Evolutionary conservation across 192 early-diverging fungal species (phyloP).

Genomic region (Gonapodya prolifera): DNA sequence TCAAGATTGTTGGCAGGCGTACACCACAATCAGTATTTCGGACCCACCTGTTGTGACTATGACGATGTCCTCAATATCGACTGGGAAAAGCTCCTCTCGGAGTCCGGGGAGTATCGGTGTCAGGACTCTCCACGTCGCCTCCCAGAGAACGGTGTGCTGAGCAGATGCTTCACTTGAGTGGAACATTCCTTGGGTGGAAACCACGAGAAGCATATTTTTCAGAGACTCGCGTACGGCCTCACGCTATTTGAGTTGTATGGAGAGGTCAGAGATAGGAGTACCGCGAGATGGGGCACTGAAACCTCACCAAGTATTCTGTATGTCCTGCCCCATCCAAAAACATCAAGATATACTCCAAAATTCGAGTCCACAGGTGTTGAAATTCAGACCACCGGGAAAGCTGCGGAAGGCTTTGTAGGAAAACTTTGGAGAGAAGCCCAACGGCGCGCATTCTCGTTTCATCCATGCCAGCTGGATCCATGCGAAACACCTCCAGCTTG

Average conservation of each 20-base stretch:
- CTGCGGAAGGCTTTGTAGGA: slow-evolving; percentile 52
- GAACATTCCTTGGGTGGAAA: slow-evolving; percentile 60
- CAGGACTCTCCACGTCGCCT: slow-evolving; percentile 54
- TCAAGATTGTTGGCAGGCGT: no score
- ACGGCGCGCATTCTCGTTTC: slow-evolving; percentile 63
- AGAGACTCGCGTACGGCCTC: slow-evolving; percentile 63
- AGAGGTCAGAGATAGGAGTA: not conserved
- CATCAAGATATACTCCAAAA: slow-evolving; percentile 50
- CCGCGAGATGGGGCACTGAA: not conserved
- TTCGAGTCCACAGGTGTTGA: slow-evolving; percentile 43
- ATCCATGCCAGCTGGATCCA: slow-evolving; percentile 54
- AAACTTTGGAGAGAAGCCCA: slow-evolving; percentile 59
- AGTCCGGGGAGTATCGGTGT: slow-evolving; percentile 52
- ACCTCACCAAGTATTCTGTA: slow-evolving; percentile 41
- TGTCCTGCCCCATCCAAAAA: slow-evolving; percentile 48
- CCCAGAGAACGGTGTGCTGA: slow-evolving; percentile 36
- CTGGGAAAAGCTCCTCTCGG: slow-evolving; percentile 45
- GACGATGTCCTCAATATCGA: no score
- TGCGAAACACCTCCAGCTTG: slow-evolving; percentile 45
- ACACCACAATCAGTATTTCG: no score
- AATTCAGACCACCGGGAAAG: slow-evolving; percentile 43
- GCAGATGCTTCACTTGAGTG: slow-evolving; percentile 11
- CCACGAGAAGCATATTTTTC: slow-evolving; percentile 72
- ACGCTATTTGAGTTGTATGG: slow-evolving; percentile 22
- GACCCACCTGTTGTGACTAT: no score